Conservation (phyloP, 306 rosid genomes). For the Begonia peltatifolia region DNA sequence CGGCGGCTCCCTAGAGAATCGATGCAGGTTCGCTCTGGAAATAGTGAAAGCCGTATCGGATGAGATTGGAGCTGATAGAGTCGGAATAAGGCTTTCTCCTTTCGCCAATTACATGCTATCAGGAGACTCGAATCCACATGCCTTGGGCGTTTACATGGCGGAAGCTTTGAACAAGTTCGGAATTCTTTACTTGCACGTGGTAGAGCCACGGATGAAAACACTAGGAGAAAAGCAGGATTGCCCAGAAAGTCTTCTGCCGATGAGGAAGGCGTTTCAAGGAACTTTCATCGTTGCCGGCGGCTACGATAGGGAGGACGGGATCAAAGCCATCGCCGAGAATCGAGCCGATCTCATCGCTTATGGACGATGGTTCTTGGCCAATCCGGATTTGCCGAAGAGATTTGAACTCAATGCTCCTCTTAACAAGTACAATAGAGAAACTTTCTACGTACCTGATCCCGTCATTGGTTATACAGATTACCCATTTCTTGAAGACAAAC, state of each 20-base stretch:
- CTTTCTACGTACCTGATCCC: conserved; percentile 11
- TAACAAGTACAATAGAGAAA: conserved; percentile 9
- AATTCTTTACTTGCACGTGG: conserved; percentile 37
- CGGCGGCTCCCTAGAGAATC: conserved; percentile 41
- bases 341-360: conserved; percentile 13
- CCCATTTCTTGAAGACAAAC: conserved; percentile 9
- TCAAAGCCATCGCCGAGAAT: conserved; percentile 11
- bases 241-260: conserved; percentile 19
- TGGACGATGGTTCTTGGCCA: conserved; percentile 21
- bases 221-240: conserved; percentile 8
- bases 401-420: conserved; percentile 13
- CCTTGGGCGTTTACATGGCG: conserved; percentile 38
- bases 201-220: conserved; percentile 56
- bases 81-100: conserved; percentile 70
- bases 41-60: conserved; percentile 28
- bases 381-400: conserved; percentile 18
- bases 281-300: conserved; percentile 20
- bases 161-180: conserved; percentile 21
- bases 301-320: conserved; percentile 17
- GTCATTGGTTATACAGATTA: conserved; percentile 20
- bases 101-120: conserved; percentile 32
- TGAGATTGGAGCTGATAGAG: conserved; percentile 46
- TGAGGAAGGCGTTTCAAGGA: conserved; percentile 23
- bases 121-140: conserved; percentile 54
- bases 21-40: conserved; percentile 46